These are phyloP conservation scores for Pezicula radicicola DNA, from an alignment of 2,329 filamentous ascomycete genomes.

Conservation along the genomic window DNA sequence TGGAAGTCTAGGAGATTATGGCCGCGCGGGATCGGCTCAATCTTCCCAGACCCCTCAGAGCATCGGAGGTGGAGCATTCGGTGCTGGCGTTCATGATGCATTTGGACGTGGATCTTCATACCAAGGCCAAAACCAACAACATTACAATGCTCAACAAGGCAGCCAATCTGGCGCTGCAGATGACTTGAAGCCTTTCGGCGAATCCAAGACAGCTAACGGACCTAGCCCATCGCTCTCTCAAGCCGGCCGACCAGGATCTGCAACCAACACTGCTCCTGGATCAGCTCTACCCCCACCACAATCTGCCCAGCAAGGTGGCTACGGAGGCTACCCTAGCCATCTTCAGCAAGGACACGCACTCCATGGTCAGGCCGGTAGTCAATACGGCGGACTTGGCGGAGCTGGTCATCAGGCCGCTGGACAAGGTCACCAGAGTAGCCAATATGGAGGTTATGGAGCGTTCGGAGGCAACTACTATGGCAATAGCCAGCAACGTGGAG, in stretches of 20 bases:
- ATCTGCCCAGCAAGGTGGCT: slow-evolving; percentile 29
- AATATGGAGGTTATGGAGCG: slow-evolving; percentile 41
- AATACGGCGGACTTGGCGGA: slow-evolving; percentile 41
- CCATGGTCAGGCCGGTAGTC: slow-evolving; percentile 30
- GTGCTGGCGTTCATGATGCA: slow-evolving; percentile 25
- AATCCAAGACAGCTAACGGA: slow-evolving; percentile 30
- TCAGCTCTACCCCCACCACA: slow-evolving; percentile 29
- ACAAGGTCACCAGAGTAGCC: slow-evolving; percentile 38
- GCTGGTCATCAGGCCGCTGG: slow-evolving; percentile 42
- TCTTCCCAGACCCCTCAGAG: slow-evolving; percentile 28
- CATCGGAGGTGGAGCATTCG: slow-evolving; percentile 28
- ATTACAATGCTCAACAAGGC: slow-evolving; percentile 27
- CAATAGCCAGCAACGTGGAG: slow-evolving; percentile 37
- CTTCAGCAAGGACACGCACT: slow-evolving; percentile 29
- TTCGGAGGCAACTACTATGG: slow-evolving; percentile 37
- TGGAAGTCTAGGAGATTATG: slow-evolving; percentile 30
- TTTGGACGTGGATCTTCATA: slow-evolving; percentile 30
- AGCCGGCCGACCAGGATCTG: slow-evolving; percentile 31
- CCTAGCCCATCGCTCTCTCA: slow-evolving; percentile 32
- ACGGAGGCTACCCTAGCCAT: slow-evolving; percentile 31
- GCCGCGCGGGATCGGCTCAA: slow-evolving; percentile 29
- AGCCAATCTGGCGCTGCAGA: slow-evolving; percentile 27
- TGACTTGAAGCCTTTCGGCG: slow-evolving; percentile 33
- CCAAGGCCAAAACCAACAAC: slow-evolving; percentile 29
- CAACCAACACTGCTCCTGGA: slow-evolving; percentile 29